Conservation (phyloP, 1,284 basidiomycete species). For the Apiotrichum porosum region DNA sequence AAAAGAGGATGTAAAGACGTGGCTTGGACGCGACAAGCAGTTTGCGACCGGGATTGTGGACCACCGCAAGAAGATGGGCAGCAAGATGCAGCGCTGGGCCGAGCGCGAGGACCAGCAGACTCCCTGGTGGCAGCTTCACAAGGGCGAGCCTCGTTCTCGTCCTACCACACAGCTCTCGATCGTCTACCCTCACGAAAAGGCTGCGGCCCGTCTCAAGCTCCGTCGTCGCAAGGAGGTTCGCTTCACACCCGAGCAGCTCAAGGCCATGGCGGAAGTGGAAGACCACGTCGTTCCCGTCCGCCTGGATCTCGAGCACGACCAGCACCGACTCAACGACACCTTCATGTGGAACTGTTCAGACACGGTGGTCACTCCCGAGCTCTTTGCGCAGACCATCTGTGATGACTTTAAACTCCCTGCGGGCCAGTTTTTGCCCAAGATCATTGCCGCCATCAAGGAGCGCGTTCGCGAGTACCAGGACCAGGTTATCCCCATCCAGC, state of each 20-base stretch:
- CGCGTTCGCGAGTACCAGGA: slow-evolving; percentile 63
- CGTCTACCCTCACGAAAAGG: slow-evolving; percentile 57
- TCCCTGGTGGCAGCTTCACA: slow-evolving; percentile 42
- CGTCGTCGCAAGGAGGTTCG: slow-evolving; percentile 56
- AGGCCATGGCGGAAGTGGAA: slow-evolving; percentile 44
- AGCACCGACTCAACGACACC: slow-evolving; percentile 88
- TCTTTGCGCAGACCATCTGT: slow-evolving; percentile 82
- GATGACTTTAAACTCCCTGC: slow-evolving; percentile 82
- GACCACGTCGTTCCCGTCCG: slow-evolving; percentile 78
- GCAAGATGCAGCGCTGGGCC: slow-evolving; percentile 39
- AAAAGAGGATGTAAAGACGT: slow-evolving; percentile 52
- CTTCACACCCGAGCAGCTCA: slow-evolving; percentile 49
- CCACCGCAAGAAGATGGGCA: slow-evolving; percentile 34
- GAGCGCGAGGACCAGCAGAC: slow-evolving; percentile 53
- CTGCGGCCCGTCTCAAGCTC: slow-evolving; percentile 47
- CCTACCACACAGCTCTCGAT: slow-evolving; percentile 59
- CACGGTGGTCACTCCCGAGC: slow-evolving; percentile 77
- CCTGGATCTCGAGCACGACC: slow-evolving; percentile 85
- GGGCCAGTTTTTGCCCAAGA: slow-evolving; percentile 62
- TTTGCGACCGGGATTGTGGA: slow-evolving; percentile 47
- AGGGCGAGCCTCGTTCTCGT: slow-evolving; percentile 22
- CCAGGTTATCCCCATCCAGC: slow-evolving; percentile 35
- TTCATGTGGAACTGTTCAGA: slow-evolving; percentile 97
- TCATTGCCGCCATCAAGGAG: slow-evolving; percentile 79
- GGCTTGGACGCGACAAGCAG: slow-evolving; percentile 55